Conservation (phyloP, 2,329 filamentous ascomycete species). For the Fusarium sublunatum region DNA sequence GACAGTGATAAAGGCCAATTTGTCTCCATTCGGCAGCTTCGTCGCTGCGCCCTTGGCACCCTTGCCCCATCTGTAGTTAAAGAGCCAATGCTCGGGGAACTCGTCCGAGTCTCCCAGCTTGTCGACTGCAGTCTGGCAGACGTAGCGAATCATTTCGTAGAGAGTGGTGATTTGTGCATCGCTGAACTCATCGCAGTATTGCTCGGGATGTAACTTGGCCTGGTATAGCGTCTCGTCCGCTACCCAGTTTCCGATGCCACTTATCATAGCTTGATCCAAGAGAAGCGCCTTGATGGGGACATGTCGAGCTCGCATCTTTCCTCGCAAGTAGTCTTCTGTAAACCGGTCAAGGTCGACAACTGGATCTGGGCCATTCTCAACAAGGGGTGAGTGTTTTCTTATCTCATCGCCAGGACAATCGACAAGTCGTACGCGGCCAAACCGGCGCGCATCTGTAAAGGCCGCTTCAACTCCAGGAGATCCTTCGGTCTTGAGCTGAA, state of each 20-base stretch:
- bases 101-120: slow-evolving; percentile 82
- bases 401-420: slow-evolving; percentile 83
- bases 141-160: slow-evolving; percentile 77
- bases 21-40: slow-evolving; percentile 83
- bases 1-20: slow-evolving; percentile 86
- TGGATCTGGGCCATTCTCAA: slow-evolving; percentile 94
- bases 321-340: slow-evolving; percentile 78
- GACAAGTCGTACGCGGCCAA: slow-evolving; percentile 83
- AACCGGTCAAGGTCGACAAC: slow-evolving; percentile 83
- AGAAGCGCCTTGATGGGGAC: slow-evolving; percentile 91
- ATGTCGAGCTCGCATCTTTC: slow-evolving; percentile 77
- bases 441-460: slow-evolving; percentile 84
- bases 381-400: slow-evolving; percentile 78
- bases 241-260: slow-evolving; percentile 97
- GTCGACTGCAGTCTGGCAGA: slow-evolving; percentile 84
- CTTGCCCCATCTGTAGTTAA: slow-evolving; percentile 90
- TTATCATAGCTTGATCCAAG: slow-evolving; percentile 87
- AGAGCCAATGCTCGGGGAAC: slow-evolving; percentile 90
- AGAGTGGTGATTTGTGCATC: slow-evolving; percentile 77
- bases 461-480: slow-evolving; percentile 70
- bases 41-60: slow-evolving; percentile 78
- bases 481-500: slow-evolving; percentile 74
- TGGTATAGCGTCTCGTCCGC: slow-evolving; percentile 94
- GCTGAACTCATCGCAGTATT: slow-evolving; percentile 85
- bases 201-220: slow-evolving; percentile 88